Conservation (phyloP, 768 basidiomycete species). For the Chalciporus sphaerocephalus region DNA sequence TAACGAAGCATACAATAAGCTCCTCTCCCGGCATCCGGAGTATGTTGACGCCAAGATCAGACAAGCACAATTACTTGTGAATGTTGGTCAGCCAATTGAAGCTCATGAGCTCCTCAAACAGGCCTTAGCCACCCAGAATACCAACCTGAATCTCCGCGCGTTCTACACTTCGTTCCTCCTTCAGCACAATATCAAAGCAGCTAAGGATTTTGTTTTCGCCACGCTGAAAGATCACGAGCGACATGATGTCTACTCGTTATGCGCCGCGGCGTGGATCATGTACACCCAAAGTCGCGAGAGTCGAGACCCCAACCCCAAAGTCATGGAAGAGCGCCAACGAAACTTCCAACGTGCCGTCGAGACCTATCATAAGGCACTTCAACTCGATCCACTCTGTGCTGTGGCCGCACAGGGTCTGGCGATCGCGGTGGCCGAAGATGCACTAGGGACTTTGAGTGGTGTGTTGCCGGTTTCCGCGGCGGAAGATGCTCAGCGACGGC, state of each 20-base stretch:
- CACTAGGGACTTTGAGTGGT: constrained; percentile 64
- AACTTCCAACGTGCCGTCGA: constrained; percentile 82
- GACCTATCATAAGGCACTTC: constrained; percentile 88
- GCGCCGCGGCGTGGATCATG: constrained; percentile 81
- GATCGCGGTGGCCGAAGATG: constrained; percentile 90
- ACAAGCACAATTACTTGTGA: constrained; percentile 74
- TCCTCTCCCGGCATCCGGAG: constrained; percentile 88
- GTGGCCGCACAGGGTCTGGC: constrained; percentile 95
- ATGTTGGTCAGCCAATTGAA: constrained; percentile 66
- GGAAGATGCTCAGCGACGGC: constrained; percentile 63
- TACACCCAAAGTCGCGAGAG: constrained; percentile 85
- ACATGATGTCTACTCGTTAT: constrained; percentile 87
- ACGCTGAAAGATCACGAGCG: constrained; percentile 84
- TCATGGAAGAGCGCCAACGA: constrained; percentile 58
- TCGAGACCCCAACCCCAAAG: constrained; percentile 55
- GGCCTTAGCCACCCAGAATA: constrained; percentile 70
- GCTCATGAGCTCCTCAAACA: constrained; percentile 91
- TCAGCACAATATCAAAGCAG: constrained; percentile 65
- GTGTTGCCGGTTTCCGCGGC: constrained; percentile 42
- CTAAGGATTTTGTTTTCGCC: constrained; percentile 85
- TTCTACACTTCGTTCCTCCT: constrained; percentile 93
- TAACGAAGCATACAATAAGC: constrained; percentile 80
- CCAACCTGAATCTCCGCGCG: constrained; percentile 83
- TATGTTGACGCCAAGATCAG: constrained; percentile 96
- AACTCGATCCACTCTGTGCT: constrained; percentile 79